Percentiles rank a stretch among this genome's conserved stretches.
These are phyloP conservation scores for Gentiana straminea DNA, from an alignment of 257 asterid species.

Conservation along the genomic window DNA sequence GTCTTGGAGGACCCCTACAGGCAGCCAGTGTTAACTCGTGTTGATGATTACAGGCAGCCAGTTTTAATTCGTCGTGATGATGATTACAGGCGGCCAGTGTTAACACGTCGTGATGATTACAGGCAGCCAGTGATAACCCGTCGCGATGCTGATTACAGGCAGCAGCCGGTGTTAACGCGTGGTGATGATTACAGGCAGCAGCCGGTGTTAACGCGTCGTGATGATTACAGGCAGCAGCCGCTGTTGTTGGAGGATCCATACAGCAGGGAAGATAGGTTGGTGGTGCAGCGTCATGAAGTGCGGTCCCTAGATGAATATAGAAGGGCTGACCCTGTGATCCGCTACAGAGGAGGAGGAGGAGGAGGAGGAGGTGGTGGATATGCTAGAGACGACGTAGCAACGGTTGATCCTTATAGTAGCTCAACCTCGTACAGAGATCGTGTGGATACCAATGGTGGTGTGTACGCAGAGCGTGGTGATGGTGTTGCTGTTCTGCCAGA, in stretches of 20 bases:
- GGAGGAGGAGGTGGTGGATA: slow-evolving; percentile 4
- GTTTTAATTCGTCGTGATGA: slow-evolving; percentile 19
- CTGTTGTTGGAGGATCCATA: slow-evolving; percentile 7
- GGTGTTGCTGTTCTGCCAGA: slow-evolving; percentile 21
- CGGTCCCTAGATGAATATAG: slow-evolving; percentile 8
- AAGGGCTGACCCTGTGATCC: slow-evolving; percentile 6
- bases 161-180: slow-evolving; percentile 16
- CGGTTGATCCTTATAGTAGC: slow-evolving; percentile 17
- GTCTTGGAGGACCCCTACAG: slow-evolving; percentile 28
- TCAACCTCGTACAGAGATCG: slow-evolving; percentile 16
- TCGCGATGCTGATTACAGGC: slow-evolving; percentile 25
- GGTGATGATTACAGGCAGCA: slow-evolving; percentile 27
- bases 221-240: slow-evolving; percentile 13
- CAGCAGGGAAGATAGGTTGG: slow-evolving; percentile 8
- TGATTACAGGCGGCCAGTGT: slow-evolving; percentile 12
- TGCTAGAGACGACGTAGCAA: slow-evolving; percentile 10
- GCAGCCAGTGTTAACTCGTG: slow-evolving; percentile 14
- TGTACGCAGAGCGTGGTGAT: slow-evolving; percentile 18
- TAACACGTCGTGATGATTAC: slow-evolving; percentile 16
- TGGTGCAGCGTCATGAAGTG: slow-evolving; percentile 7
- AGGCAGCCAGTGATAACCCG: slow-evolving; percentile 6
- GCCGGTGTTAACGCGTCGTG: slow-evolving; percentile 12
- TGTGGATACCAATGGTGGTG: slow-evolving; percentile 18
- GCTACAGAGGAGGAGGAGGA: slow-evolving; percentile 4
- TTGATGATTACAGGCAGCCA: slow-evolving; percentile 24